A percentile compares a stretch with the other conserved stretches of the same genome.
Evolutionary conservation across 163 green algal species (phyloP).

Genomic region (Chlamydomonas reinhardtii): DNA sequence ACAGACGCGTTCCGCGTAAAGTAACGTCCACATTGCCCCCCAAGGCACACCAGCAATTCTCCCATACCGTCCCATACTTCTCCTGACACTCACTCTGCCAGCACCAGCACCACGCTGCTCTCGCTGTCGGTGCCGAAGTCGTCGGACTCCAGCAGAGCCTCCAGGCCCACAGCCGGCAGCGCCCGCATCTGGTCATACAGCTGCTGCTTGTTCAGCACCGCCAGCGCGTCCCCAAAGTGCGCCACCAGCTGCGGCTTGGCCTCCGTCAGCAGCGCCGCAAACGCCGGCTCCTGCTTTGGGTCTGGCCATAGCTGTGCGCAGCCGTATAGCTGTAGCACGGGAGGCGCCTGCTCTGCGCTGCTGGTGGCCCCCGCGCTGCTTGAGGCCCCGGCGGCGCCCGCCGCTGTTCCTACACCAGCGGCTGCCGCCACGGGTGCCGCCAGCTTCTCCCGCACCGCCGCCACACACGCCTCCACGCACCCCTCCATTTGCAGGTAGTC

Average conservation of each 20-base stretch:
- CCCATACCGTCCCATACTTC: too few species aligned
- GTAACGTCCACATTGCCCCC: too few species aligned
- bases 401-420: too few species aligned
- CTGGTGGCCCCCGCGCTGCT: too few species aligned
- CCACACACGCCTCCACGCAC: not conserved
- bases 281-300: not conserved
- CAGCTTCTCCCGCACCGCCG: not conserved
- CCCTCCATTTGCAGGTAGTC: not conserved
- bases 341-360: too few species aligned
- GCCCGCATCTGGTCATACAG: not conserved
- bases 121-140: constrained; percentile 24
- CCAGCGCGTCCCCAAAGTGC: not conserved
- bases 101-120: constrained; percentile 9
- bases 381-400: too few species aligned
- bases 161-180: not conserved
- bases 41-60: too few species aligned
- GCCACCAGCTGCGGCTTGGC: not conserved
- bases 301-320: not conserved
- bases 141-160: not conserved
- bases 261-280: not conserved
- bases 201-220: not conserved
- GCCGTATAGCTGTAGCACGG: not conserved
- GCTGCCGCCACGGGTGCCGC: too few species aligned
- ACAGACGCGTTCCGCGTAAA: too few species aligned
- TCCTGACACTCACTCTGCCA: not conserved